phyloP scores from a whole-genome alignment of 148 eudicot species.

The Suaeda aralocaspica region DNA sequence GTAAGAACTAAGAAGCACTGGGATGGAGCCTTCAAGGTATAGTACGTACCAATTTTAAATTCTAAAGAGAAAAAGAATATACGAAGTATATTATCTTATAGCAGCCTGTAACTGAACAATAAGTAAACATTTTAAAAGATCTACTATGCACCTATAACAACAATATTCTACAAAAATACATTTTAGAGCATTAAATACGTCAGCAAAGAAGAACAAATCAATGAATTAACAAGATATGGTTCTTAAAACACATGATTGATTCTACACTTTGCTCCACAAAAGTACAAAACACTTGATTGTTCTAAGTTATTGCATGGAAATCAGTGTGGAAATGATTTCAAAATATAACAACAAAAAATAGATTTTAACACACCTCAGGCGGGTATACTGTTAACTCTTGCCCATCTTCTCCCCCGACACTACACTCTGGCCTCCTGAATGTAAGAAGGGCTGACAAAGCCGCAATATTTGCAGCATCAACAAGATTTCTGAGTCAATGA shows the following conservation, averaged over 20 bases:
- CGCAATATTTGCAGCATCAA: constrained; percentile 98
- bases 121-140: too few species aligned
- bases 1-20: too few species aligned
- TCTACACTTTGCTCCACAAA: neutral
- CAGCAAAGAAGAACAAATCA: neutral
- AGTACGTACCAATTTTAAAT: too few species aligned
- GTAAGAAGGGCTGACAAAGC: constrained; percentile 88
- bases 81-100: neutral
- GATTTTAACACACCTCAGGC: constrained; percentile 58
- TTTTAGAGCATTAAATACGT: neutral
- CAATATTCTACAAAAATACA: neutral
- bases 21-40: too few species aligned
- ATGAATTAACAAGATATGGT: neutral
- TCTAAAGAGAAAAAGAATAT: too few species aligned
- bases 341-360: constrained; percentile 3
- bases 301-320: neutral
- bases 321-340: too few species aligned
- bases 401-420: constrained; percentile 81
- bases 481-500: constrained; percentile 58
- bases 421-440: constrained; percentile 89
- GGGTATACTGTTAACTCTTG: constrained; percentile 79
- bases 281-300: too few species aligned
- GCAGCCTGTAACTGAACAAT: neutral
- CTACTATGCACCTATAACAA: neutral
- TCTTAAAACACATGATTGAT: neutral